These are phyloP conservation scores for Xerocomellus dryophilus DNA, from an alignment of 768 basidiomycete genomes.

Conservation along the genomic window DNA sequence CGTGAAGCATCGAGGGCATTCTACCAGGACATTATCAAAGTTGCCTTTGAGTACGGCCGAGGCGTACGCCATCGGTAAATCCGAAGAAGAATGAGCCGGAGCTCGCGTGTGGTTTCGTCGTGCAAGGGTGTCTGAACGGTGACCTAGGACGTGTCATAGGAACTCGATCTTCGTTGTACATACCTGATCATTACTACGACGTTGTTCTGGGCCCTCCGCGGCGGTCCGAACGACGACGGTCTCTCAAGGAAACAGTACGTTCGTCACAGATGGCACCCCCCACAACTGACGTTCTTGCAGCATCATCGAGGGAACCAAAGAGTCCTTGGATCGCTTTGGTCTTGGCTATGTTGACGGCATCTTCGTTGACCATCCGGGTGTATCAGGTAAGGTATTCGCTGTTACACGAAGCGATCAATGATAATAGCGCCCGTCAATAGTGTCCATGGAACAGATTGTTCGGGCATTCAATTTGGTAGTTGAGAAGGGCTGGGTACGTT, in stretches of 20 bases:
- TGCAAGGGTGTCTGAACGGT: neutral
- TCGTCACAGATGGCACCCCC: neutral
- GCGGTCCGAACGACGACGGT: slow-evolving; percentile 3
- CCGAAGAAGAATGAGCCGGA: slow-evolving; percentile 1
- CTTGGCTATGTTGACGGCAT: slow-evolving; percentile 10
- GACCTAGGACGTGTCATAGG: slow-evolving; percentile 4
- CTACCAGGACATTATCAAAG: slow-evolving; percentile 4
- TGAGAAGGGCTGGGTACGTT: slow-evolving; percentile 42
- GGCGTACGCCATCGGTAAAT: slow-evolving; percentile 6
- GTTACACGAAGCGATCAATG: neutral
- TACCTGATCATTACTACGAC: slow-evolving; percentile 7
- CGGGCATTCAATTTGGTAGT: slow-evolving; percentile 7
- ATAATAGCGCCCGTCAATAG: neutral
- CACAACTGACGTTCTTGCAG: neutral
- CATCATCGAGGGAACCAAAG: slow-evolving; percentile 7
- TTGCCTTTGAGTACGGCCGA: slow-evolving; percentile 7
- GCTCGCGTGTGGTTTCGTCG: neutral
- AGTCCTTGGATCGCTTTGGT: slow-evolving; percentile 1
- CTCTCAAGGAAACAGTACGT: slow-evolving; percentile 9
- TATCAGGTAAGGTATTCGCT: neutral
- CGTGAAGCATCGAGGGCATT: neutral
- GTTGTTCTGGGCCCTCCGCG: slow-evolving; percentile 1
- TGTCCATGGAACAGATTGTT: slow-evolving; percentile 5
- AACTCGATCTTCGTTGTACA: slow-evolving; percentile 7
- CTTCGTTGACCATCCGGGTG: slow-evolving; percentile 5